Percentiles rank a stretch among this genome's conserved stretches.
Conservation (phyloP, 371 early-diverging fungal genomes). For the Sporodiniella umbellata region DNA sequence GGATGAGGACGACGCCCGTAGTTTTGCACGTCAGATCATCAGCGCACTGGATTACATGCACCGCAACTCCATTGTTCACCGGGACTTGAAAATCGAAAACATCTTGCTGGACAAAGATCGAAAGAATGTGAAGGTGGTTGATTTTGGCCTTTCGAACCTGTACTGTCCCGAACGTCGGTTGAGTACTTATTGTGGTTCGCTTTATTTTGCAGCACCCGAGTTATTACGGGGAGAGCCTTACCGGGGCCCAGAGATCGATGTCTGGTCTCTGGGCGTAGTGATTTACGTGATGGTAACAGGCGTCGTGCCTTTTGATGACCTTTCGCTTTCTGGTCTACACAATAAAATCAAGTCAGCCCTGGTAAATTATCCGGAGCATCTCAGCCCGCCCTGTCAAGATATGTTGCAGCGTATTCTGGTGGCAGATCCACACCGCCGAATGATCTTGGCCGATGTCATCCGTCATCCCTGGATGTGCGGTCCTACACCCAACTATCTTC, state of each 20-base stretch:
- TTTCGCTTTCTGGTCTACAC: conserved; percentile 82
- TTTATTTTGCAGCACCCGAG: conserved; percentile 98
- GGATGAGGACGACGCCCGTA: conserved; percentile 82
- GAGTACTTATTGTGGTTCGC: conserved; percentile 93
- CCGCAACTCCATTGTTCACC: conserved; percentile 92
- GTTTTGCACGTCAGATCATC: conserved; percentile 91
- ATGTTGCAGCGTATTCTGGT: conserved; percentile 77
- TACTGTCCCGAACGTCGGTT: conserved; percentile 77
- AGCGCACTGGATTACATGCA: conserved; percentile 94
- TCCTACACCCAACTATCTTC: conserved; percentile 60
- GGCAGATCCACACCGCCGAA: conserved; percentile 64
- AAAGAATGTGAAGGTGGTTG: conserved; percentile 85
- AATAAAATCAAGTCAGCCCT: conserved; percentile 87
- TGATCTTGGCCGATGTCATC: conserved; percentile 67
- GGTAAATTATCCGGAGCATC: conserved; percentile 77
- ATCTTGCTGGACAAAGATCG: conserved; percentile 83
- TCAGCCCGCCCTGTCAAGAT: conserved; percentile 70
- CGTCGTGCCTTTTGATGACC: conserved; percentile 95
- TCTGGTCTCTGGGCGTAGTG: conserved; percentile 96
- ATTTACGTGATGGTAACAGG: conserved; percentile 94
- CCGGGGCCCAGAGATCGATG: conserved; percentile 92
- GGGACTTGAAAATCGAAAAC: conserved; percentile 97
- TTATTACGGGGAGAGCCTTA: conserved; percentile 84
- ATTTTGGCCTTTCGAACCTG: conserved; percentile 95
- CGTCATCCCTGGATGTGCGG: conserved; percentile 79